phyloP scores from a whole-genome alignment of 78 protist genomes.

The Dictyostelium purpureum region DNA sequence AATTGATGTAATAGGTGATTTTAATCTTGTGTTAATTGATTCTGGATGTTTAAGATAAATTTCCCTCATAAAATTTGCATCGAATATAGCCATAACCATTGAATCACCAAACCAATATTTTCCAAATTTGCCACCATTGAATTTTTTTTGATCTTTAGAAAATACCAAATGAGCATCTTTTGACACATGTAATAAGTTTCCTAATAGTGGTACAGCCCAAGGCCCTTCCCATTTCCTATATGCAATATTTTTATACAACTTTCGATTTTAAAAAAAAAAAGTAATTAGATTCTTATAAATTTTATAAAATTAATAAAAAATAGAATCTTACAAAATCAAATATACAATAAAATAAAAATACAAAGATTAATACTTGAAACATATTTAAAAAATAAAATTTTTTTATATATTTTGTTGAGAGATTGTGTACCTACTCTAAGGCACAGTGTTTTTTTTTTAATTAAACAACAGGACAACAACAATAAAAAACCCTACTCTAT shows the following conservation, averaged over 20 bases:
- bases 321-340: too few species aligned
- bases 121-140: not conserved
- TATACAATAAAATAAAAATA: too few species aligned
- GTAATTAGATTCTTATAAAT: too few species aligned
- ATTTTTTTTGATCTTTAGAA: not conserved
- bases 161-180: not conserved
- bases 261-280: too few species aligned
- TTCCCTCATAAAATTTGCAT: not conserved
- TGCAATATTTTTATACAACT: not conserved
- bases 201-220: not conserved
- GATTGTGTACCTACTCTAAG: too few species aligned
- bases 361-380: too few species aligned
- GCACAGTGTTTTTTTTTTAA: too few species aligned
- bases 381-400: too few species aligned
- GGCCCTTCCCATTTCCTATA: not conserved
- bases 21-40: not conserved
- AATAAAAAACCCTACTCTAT: too few species aligned
- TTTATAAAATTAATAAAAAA: too few species aligned
- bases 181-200: not conserved
- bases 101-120: slow-evolving; percentile 9
- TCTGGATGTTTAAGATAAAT: not conserved
- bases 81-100: not conserved
- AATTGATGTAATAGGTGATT: not conserved
- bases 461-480: too few species aligned
- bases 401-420: too few species aligned